Conservation (phyloP, 2,329 filamentous ascomycete genomes). For the Sporothrix humicola region DNA sequence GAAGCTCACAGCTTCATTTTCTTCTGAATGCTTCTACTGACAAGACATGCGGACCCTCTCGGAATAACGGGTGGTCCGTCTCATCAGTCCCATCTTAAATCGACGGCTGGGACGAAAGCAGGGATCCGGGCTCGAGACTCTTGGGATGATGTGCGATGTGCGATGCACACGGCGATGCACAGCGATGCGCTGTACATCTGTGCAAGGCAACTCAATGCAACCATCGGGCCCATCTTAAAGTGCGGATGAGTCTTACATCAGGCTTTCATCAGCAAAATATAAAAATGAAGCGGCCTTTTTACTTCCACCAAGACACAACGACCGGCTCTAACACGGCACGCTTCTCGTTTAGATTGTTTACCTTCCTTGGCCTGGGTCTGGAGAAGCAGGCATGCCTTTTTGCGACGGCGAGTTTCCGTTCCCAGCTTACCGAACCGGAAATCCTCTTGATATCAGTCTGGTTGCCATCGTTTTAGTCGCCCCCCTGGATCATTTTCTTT, state of each 20-base stretch:
- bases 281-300: background rate
- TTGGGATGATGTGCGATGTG: conserved; percentile 26
- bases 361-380: background rate
- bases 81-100: conserved; percentile 20
- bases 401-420: conserved; percentile 10
- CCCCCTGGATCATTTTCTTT: background rate
- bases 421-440: background rate
- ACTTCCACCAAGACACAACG: background rate
- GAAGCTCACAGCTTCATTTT: background rate
- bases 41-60: background rate
- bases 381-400: background rate
- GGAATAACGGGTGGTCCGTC: conserved; percentile 4
- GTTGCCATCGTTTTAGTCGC: background rate
- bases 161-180: conserved; percentile 26
- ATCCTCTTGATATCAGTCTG: background rate
- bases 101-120: conserved; percentile 11
- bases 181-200: conserved; percentile 25
- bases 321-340: background rate
- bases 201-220: conserved; percentile 1
- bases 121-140: conserved; percentile 22
- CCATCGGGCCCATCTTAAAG: background rate
- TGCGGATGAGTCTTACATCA: conserved; percentile 5
- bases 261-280: conserved; percentile 6
- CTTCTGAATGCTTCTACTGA: too few species aligned
- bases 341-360: conserved; percentile 20